Percentiles rank a stretch among this genome's conserved stretches.
These are phyloP conservation scores for Pythium periplocum DNA, from an alignment of 352 stramenopile genomes.

Conservation along the genomic window DNA sequence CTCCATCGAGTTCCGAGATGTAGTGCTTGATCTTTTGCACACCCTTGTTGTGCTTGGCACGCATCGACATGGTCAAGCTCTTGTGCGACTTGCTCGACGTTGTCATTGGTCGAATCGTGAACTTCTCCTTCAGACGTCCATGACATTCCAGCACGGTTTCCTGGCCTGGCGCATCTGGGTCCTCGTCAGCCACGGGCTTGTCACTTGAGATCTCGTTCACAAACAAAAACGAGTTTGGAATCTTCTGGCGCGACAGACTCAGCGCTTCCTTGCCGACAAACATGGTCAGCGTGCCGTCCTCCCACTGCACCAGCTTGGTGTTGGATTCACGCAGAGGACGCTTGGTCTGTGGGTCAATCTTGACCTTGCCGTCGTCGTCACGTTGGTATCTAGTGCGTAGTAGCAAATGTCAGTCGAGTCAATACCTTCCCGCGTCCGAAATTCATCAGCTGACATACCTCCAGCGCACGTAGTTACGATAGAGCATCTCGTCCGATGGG, in stretches of 20 bases:
- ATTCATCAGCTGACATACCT: slow-evolving; percentile 20
- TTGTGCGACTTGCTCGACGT: slow-evolving; percentile 82
- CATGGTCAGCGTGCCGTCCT: slow-evolving; percentile 81
- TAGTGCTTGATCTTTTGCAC: slow-evolving; percentile 84
- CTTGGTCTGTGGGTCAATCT: slow-evolving; percentile 58
- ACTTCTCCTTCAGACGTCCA: slow-evolving; percentile 71
- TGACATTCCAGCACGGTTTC: slow-evolving; percentile 84
- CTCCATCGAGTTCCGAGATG: slow-evolving; percentile 81
- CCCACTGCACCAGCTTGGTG: slow-evolving; percentile 82
- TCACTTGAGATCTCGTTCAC: slow-evolving; percentile 71
- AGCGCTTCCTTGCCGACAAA: slow-evolving; percentile 82
- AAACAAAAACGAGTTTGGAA: slow-evolving; percentile 85
- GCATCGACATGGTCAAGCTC: slow-evolving; percentile 87
- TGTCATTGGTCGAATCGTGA: slow-evolving; percentile 85
- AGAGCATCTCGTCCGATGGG: slow-evolving; percentile 77
- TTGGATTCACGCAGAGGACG: slow-evolving; percentile 68
- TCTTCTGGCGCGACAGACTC: slow-evolving; percentile 76
- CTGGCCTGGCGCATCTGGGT: slow-evolving; percentile 50
- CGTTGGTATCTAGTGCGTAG: slow-evolving; percentile 34
- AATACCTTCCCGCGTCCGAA: too few species aligned
- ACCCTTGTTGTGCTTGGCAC: slow-evolving; percentile 86
- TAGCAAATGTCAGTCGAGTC: too few species aligned
- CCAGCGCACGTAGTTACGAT: slow-evolving; percentile 86
- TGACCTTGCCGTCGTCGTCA: slow-evolving; percentile 48
- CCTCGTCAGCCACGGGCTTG: slow-evolving; percentile 56